phyloP scores from a whole-genome alignment of 108 stramenopile genomes.

The Cyclostephanos tholiformis region DNA sequence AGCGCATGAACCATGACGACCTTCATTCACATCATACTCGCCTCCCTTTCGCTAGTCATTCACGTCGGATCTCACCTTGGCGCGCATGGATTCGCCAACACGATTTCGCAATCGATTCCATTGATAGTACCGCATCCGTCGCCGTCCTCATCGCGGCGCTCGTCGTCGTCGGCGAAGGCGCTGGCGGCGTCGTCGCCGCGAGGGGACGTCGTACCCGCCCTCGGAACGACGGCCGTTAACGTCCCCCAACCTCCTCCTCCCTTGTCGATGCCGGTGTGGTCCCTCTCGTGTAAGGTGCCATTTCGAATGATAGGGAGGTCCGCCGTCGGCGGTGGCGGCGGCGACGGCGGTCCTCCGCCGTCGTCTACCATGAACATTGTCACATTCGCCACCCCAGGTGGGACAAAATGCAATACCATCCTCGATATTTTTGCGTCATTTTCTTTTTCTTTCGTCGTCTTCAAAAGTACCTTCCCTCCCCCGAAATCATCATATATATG shows the following conservation, averaged over 20 bases:
- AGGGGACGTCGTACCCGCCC: too few species aligned
- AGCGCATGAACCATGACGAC: too few species aligned
- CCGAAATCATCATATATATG: background rate
- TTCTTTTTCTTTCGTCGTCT: background rate
- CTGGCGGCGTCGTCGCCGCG: too few species aligned
- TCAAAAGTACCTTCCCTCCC: too few species aligned
- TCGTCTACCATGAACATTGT: constrained; percentile 68
- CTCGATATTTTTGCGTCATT: background rate
- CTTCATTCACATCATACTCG: too few species aligned
- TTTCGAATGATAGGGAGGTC: background rate
- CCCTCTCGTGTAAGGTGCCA: constrained; percentile 23
- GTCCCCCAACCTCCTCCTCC: constrained; percentile 34
- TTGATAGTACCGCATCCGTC: too few species aligned
- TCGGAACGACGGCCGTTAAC: background rate
- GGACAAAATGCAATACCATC: background rate
- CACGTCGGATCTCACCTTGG: too few species aligned
- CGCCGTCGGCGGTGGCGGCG: background rate
- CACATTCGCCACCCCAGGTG: constrained; percentile 53
- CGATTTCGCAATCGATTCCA: too few species aligned
- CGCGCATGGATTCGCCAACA: too few species aligned
- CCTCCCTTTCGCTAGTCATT: too few species aligned
- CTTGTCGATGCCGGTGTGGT: constrained; percentile 54
- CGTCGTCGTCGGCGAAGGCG: too few species aligned
- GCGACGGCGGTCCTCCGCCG: background rate
- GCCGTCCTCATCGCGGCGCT: too few species aligned